Percentiles rank a stretch among this genome's conserved stretches.
Evolutionary conservation across 495 filamentous ascomycete genomes (phyloP).

Genomic region (Xylaria sp.): DNA sequence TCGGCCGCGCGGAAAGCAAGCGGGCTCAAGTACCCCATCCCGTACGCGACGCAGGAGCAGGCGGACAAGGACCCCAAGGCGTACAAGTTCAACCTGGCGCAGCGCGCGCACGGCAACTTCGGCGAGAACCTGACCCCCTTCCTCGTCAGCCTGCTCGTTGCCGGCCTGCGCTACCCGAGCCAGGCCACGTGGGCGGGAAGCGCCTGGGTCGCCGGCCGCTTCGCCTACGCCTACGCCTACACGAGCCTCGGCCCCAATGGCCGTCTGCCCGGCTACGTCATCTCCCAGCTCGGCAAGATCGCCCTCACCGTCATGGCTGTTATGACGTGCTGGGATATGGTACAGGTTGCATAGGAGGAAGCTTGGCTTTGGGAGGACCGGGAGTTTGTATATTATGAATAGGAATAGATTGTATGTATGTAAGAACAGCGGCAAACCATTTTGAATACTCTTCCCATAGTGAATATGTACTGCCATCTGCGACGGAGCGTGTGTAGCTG

Average conservation of each 20-base stretch:
- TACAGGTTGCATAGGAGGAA: conserved; percentile 34
- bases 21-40: conserved; percentile 66
- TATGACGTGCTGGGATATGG: conserved; percentile 40
- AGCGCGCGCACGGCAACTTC: conserved; percentile 76
- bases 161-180: conserved; percentile 63
- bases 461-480: background rate
- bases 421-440: background rate
- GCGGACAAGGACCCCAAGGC: conserved; percentile 63
- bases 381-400: background rate
- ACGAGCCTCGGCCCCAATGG: conserved; percentile 47
- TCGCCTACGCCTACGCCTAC: conserved; percentile 69
- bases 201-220: conserved; percentile 62
- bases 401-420: background rate
- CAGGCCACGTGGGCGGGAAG: conserved; percentile 58
- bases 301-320: conserved; percentile 44
- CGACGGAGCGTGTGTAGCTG: background rate
- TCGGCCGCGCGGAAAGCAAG: conserved; percentile 56
- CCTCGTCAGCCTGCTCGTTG: conserved; percentile 63
- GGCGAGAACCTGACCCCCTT: conserved; percentile 69
- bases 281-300: conserved; percentile 33
- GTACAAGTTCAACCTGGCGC: conserved; percentile 62
- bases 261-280: conserved; percentile 35
- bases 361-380: background rate
- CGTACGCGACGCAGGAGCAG: conserved; percentile 66
- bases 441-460: background rate